These are phyloP conservation scores for Kurtzmaniella quercitrusa DNA, from an alignment of 1,139 yeast species.

Conservation along the genomic window DNA sequence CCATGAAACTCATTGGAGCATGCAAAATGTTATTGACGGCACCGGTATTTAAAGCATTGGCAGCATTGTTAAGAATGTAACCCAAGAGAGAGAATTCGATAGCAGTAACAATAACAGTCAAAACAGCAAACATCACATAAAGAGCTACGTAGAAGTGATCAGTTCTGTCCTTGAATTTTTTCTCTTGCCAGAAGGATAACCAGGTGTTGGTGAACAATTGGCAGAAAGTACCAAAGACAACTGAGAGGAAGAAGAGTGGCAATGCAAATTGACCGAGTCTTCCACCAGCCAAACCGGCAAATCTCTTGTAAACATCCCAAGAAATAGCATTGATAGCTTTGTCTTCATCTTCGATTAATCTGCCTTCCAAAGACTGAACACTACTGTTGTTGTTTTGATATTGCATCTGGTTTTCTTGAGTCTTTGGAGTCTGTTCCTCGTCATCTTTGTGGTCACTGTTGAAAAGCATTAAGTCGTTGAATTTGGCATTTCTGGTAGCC, in stretches of 20 bases:
- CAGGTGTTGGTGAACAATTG: conserved; percentile 39
- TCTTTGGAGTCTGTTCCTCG: conserved; percentile 21
- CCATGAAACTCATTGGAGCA: conserved; percentile 45
- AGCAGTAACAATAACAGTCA: conserved; percentile 46
- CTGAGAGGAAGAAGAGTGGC: conserved; percentile 31
- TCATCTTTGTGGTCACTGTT: conserved; percentile 19
- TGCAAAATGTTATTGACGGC: conserved; percentile 37
- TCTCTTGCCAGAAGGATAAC: conserved; percentile 37
- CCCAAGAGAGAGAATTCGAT: conserved; percentile 53
- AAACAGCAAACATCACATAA: conserved; percentile 30
- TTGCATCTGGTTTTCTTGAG: conserved; percentile 43
- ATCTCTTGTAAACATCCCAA: conserved; percentile 32
- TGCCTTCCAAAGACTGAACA: conserved; percentile 14
- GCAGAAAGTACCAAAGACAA: conserved; percentile 37
- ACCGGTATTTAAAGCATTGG: conserved; percentile 32
- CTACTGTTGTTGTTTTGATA: conserved; percentile 37
- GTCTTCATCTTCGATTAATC: conserved; percentile 34
- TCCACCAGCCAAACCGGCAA: conserved; percentile 37
- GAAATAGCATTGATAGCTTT: conserved; percentile 38
- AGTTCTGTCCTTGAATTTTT: conserved; percentile 18
- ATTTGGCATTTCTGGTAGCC: conserved; percentile 32
- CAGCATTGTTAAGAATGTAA: conserved; percentile 46
- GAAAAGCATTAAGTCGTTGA: conserved; percentile 47
- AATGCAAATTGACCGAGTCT: conserved; percentile 30
- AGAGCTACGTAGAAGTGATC: conserved; percentile 29